Percentiles rank a stretch among this genome's conserved stretches.
Conservation (phyloP, 129 eudicot genomes). For the Centrapalus pauciflorus region DNA sequence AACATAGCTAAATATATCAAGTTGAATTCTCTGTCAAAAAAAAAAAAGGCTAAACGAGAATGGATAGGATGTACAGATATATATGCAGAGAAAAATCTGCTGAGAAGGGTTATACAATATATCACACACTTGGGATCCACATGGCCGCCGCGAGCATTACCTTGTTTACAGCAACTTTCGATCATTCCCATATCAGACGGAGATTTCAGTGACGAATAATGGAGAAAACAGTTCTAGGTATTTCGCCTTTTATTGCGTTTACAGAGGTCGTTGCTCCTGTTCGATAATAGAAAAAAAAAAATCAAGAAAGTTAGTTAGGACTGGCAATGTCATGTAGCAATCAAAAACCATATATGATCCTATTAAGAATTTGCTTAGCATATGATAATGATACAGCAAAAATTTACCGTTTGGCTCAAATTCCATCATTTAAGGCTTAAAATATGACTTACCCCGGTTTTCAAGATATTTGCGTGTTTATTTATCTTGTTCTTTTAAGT, state of each 20-base stretch:
- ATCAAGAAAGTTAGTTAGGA: slow-evolving; percentile 9
- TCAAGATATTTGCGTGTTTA: too few relatives aligned
- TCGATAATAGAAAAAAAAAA: slow-evolving; percentile 4
- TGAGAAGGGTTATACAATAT: slow-evolving; percentile 9
- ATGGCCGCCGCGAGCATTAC: slow-evolving; percentile 3
- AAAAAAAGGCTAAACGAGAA: not conserved
- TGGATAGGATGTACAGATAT: slow-evolving; percentile 22
- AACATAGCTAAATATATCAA: slow-evolving; percentile 5
- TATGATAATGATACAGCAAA: too few relatives aligned
- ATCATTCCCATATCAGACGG: not conserved
- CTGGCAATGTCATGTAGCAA: slow-evolving; percentile 1
- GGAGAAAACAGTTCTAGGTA: slow-evolving; percentile 12
- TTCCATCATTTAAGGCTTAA: too few relatives aligned
- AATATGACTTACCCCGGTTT: too few relatives aligned
- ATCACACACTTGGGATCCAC: slow-evolving; percentile 15
- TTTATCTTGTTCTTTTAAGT: too few relatives aligned
- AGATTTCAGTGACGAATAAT: slow-evolving; percentile 1
- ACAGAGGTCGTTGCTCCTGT: slow-evolving; percentile 19
- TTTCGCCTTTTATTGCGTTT: not conserved
- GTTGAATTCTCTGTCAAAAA: slow-evolving; percentile 15
- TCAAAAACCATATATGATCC: not conserved
- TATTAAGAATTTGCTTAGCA: not conserved
- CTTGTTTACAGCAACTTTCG: slow-evolving; percentile 4
- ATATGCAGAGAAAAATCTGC: slow-evolving; percentile 21
- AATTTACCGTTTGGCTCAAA: too few relatives aligned